Conservation (phyloP, 2,329 filamentous ascomycete genomes). For the Cladosporium sp. region DNA sequence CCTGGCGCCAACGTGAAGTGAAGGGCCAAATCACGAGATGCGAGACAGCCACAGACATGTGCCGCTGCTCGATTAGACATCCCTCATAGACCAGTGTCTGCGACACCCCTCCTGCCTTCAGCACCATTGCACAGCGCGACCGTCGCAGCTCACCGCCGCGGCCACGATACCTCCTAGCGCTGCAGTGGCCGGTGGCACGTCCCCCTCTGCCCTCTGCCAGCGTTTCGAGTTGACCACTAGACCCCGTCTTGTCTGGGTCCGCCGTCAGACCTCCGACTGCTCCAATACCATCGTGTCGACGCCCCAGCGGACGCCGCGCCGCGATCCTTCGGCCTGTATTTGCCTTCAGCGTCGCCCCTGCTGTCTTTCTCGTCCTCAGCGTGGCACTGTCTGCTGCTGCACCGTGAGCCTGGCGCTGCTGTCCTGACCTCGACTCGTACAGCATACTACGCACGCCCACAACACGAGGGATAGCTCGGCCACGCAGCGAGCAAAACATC, state of each 20-base stretch:
- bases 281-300: background rate
- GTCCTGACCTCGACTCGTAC: background rate
- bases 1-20: background rate
- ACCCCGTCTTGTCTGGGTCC: conserved; percentile 3
- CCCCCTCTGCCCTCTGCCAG: conserved; percentile 2
- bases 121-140: background rate
- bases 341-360: background rate
- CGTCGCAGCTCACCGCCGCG: background rate
- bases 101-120: too few relatives aligned
- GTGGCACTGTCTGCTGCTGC: conserved; percentile 1
- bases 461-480: background rate
- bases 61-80: background rate
- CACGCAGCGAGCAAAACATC: background rate
- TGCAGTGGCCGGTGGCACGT: background rate
- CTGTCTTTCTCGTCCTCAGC: background rate
- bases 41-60: background rate
- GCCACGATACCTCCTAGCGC: conserved; percentile 6
- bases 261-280: conserved; percentile 9
- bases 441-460: background rate
- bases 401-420: conserved; percentile 1
- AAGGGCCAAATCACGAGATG: background rate
- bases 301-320: conserved; percentile 2
- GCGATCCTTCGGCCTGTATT: background rate
- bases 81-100: background rate
- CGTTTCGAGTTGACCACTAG: conserved; percentile 10